These are phyloP conservation scores for Blastomyces percursus DNA, from an alignment of 2,329 filamentous ascomycete genomes.

Conservation along the genomic window DNA sequence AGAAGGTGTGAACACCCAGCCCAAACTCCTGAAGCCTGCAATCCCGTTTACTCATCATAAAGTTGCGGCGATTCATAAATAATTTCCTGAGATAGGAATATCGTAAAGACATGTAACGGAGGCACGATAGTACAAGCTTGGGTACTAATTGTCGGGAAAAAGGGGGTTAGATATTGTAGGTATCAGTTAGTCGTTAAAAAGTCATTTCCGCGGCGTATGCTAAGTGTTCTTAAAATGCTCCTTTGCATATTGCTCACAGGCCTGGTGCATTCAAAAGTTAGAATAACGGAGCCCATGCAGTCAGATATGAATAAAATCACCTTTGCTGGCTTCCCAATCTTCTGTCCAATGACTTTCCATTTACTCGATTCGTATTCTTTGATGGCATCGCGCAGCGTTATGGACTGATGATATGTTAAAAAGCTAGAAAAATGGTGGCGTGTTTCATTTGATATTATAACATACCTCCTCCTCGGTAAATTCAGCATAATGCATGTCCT, in stretches of 20 bases:
- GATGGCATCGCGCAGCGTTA: conserved; percentile 70
- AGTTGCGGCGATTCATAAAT: conserved; percentile 4
- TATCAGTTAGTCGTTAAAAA: not conserved
- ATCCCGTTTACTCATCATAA: conserved; percentile 12
- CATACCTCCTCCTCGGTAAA: conserved; percentile 91
- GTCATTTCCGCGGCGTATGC: conserved; percentile 1
- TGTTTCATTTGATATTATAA: conserved; percentile 1
- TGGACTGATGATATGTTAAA: conserved; percentile 22
- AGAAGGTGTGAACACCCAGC: conserved; percentile 12
- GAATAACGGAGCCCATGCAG: not conserved
- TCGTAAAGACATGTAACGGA: not conserved
- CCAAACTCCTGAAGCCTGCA: conserved; percentile 14
- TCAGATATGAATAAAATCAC: conserved; percentile 34
- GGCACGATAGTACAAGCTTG: not conserved
- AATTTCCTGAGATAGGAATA: conserved; percentile 4
- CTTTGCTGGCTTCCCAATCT: conserved; percentile 97
- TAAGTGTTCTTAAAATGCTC: conserved; percentile 61
- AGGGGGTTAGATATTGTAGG: not conserved
- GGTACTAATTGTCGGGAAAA: not conserved
- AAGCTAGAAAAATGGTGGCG: not conserved
- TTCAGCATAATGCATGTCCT: conserved; percentile 99
- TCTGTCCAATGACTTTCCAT: conserved; percentile 94
- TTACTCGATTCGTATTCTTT: conserved; percentile 99
- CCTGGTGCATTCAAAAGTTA: conserved; percentile 36
- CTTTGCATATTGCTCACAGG: conserved; percentile 87